Evolutionary conservation across 176 grass and related monocot genomes (phyloP), one percentile per base, ranked within the genome.

Genomic region (Triticum turgidum): DNA sequence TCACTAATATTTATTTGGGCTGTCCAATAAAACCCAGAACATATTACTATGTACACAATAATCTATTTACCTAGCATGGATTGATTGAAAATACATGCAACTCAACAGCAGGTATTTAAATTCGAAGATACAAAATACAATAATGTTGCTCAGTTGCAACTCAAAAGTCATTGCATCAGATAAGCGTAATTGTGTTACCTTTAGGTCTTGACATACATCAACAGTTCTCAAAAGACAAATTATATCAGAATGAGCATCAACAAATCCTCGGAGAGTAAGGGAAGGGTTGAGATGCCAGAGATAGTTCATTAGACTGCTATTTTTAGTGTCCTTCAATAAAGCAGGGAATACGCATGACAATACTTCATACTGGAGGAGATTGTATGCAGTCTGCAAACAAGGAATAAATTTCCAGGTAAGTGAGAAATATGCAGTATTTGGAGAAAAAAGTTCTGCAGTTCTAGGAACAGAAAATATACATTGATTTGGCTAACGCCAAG

Each of bases 281-380:
- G 82, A 84, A 52, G 93, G 82, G 27, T 96, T 96, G 67, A 92
- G 82, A 89, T 77, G 79, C 91, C 93, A 98, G 7, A 98, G 78
- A 91, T 90, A 79, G 18, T 85, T 85, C 65, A 98, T 71, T 69
- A 86, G 89, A 83, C 58, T 92, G 68, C 15, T 82, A 38, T 86
- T 87, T 45, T 65, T 75, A 73, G 88, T 78, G 88, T 92, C 92
- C 87, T 89, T 98, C 79, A 98, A 22, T n/a, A 98, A 69, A 81
- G 84, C 62, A 92, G 93, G 88, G 84, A 98, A 94, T 77, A 93
- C 83, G 65, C 71, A 83, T 73, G 90, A 94, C 29, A 89, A 56
- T 80, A 98, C 90, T 85, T 98, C 96, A 74, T 89, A 64, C 42
- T 94, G 96, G 72, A 98, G 88, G 42, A 98, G 91, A 81, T 98